Evolutionary conservation across 2,329 filamentous ascomycete genomes (phyloP), one percentile per base, ranked within the genome.

Genomic region (Macrophomina pseudophaseolina): DNA sequence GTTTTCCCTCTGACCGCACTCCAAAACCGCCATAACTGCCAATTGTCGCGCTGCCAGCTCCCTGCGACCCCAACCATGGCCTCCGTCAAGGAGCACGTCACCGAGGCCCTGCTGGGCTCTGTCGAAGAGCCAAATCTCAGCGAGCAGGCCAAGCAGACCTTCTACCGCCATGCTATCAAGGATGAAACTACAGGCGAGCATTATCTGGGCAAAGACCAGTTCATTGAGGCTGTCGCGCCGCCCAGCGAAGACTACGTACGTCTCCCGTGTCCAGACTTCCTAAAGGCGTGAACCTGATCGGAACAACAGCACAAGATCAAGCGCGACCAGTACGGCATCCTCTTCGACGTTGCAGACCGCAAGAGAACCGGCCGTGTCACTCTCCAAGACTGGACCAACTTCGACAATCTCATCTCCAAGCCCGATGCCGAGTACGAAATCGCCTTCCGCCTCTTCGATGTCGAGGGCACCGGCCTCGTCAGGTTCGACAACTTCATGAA

Each of bases 391-490:
- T 99, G 94, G 93, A 89, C 87, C 54, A 90, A 91, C 70, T 99
- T 98, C 80, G 92, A 97, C 82, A 96, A 97, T 83, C 87, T 99
- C 70, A 89, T 99, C 67, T 86, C 86, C 72, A 98, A 97, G 82
- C 91, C 95, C 69, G 95, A 98, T 76, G 95, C 95, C 78, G 95
- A 99, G 82, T 99, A 99, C 82, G 94, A 98, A 80, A 97, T 99
- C 73, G 94, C 95, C 16, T 99, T 98, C 83, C 92, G 95, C 73
- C 87, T 99, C 65, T 99, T 99, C 80, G 94, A 98, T 76, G 86
- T 92, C 73, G 89, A 94, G 62, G 88, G 91, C 69, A 91, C 88
- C 23, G 95, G 95, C 68, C 87, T 87, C 58, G 93, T 99, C 75
- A 94, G 94, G 78, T 97, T 94, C 76, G 91, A 97, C 46, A 88